phyloP scores from a whole-genome alignment of 1,284 basidiomycete species.

The Exsudoporus floridanus region DNA sequence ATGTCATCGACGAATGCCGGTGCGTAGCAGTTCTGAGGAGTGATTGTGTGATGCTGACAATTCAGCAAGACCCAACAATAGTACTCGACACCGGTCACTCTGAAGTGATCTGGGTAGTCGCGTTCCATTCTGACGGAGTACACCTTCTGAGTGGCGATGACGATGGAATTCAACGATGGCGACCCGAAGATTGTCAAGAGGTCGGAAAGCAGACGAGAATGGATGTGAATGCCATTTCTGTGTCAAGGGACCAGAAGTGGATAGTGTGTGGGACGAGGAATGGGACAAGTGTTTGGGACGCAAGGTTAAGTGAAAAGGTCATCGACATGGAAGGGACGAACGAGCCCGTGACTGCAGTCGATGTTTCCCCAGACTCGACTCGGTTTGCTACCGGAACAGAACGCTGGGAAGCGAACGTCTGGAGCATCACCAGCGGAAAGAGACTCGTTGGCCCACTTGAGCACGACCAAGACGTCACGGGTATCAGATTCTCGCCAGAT shows the following conservation, averaged over 20 bases:
- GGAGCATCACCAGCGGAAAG: neutral
- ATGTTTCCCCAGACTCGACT: neutral
- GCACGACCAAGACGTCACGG: neutral
- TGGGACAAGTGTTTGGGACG: no score
- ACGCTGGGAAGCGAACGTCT: neutral
- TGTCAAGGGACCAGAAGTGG: neutral
- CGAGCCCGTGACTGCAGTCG: neutral
- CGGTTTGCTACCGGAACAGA: neutral
- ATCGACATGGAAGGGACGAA: neutral
- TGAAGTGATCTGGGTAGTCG: neutral
- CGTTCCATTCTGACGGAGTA: neutral
- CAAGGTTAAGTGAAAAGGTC: neutral
- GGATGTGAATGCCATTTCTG: neutral
- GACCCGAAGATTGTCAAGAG: neutral
- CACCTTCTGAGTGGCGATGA: neutral
- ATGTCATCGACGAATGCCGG: neutral
- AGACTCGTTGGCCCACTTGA: neutral
- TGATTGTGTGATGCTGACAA: neutral
- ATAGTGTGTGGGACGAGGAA: no score
- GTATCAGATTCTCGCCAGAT: no score
- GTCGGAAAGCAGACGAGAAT: neutral
- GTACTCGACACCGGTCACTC: neutral
- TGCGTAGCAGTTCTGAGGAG: neutral
- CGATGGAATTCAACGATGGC: neutral
- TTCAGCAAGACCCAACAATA: neutral